Evolutionary conservation across 2,329 filamentous ascomycete species (phyloP).

Genomic region (Juglanconis sp.): DNA sequence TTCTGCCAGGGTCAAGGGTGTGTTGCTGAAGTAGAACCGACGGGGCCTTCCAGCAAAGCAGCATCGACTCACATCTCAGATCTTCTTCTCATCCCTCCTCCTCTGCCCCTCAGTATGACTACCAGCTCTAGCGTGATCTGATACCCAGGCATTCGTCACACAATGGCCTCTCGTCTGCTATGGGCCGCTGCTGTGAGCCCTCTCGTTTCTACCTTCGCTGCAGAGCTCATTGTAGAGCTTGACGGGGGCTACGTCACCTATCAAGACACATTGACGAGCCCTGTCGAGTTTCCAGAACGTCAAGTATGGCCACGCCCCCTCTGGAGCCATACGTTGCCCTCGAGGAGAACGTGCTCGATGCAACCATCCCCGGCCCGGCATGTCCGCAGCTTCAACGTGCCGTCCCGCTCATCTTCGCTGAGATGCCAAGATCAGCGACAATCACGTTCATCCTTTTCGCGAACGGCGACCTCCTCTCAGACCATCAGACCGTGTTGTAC

Average conservation of each 20-base stretch:
- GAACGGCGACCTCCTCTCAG: constrained; percentile 26
- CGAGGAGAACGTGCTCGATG: constrained; percentile 22
- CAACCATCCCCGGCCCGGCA: constrained; percentile 23
- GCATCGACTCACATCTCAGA: too few species aligned
- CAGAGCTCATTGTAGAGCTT: constrained; percentile 1
- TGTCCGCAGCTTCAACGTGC: constrained; percentile 25
- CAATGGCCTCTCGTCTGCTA: too few species aligned
- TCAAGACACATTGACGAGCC: constrained; percentile 8
- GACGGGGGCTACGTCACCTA: constrained; percentile 12
- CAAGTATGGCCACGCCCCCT: constrained; percentile 26
- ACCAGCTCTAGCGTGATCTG: too few species aligned
- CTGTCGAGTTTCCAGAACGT: constrained; percentile 26
- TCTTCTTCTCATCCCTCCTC: too few species aligned
- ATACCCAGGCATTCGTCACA: too few species aligned
- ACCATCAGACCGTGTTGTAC: constrained; percentile 22
- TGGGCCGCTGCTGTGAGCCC: too few species aligned
- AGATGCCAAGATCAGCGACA: constrained; percentile 25
- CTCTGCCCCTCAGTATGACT: too few species aligned
- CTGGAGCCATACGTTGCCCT: constrained; percentile 24
- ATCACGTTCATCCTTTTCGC: constrained; percentile 29
- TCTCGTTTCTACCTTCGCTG: not conserved
- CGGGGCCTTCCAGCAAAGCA: too few species aligned
- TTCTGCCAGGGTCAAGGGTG: too few species aligned
- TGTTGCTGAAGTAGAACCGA: too few species aligned
- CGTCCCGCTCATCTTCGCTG: constrained; percentile 25